phyloP scores from a whole-genome alignment of 164 flowering plant genomes.

The Magnolia changhungtana region DNA sequence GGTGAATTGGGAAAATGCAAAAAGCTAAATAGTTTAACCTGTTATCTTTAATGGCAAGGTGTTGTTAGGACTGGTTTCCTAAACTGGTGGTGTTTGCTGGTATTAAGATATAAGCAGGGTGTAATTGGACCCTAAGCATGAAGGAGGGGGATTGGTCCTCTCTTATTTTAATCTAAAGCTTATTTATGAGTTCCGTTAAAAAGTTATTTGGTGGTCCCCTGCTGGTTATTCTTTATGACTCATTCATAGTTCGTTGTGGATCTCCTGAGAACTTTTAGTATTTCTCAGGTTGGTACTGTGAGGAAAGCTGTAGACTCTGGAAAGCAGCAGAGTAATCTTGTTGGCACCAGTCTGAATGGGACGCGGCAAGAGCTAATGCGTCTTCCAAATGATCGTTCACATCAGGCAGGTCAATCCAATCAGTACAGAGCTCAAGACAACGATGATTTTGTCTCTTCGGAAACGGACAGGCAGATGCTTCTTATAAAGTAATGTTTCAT shows the following conservation, averaged over 20 bases:
- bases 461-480: slow-evolving; percentile 81
- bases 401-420: slow-evolving; percentile 40
- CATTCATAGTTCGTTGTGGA: not conserved
- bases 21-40: no score
- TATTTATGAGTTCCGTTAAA: no score
- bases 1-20: no score
- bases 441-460: slow-evolving; percentile 79
- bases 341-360: slow-evolving; percentile 37
- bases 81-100: no score
- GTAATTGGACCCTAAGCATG: no score
- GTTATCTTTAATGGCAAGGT: no score
- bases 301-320: slow-evolving; percentile 60
- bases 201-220: no score
- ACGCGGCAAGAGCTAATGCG: slow-evolving; percentile 76
- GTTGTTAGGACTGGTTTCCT: no score
- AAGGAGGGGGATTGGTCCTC: no score
- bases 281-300: slow-evolving; percentile 49
- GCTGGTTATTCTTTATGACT: no score
- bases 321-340: slow-evolving; percentile 31
- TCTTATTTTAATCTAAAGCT: no score
- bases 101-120: no score
- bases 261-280: not conserved
- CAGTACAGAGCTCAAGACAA: slow-evolving; percentile 40
- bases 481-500: slow-evolving; percentile 55
- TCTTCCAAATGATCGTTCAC: slow-evolving; percentile 42